Evolutionary conservation across 257 asterid genomes (phyloP).

Genomic region (Solanum rostratum): DNA sequence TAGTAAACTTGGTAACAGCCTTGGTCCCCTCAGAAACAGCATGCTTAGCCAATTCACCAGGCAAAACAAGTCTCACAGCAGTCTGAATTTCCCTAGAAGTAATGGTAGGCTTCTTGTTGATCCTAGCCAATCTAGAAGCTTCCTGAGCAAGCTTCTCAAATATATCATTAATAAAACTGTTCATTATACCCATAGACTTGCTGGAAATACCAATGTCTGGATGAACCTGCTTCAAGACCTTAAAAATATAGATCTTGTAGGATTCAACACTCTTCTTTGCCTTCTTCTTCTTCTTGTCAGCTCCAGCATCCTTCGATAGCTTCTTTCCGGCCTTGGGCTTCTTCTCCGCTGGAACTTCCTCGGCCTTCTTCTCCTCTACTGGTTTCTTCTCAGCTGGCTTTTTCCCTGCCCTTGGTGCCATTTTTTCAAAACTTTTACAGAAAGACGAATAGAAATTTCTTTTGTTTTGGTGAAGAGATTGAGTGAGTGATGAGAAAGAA

Average conservation of each 20-base stretch:
- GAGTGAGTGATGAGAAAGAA: rapidly evolving
- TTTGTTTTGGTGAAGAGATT: background rate
- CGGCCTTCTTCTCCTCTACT: background rate
- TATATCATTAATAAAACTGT: background rate
- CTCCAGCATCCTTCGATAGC: background rate
- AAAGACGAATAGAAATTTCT: background rate
- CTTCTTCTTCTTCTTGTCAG: background rate
- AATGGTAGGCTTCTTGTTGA: background rate
- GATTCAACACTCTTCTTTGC: background rate
- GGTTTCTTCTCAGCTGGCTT: background rate
- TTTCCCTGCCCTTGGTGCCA: background rate
- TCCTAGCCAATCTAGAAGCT: background rate
- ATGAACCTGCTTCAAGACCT: background rate
- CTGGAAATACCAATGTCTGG: background rate
- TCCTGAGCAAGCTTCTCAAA: background rate
- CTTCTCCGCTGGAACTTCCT: background rate
- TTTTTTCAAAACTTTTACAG: background rate
- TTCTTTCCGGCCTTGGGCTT: background rate
- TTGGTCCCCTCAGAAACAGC: background rate
- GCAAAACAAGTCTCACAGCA: background rate
- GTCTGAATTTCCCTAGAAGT: background rate
- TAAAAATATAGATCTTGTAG: background rate
- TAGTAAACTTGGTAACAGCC: background rate
- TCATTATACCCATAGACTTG: background rate
- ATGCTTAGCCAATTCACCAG: background rate